Base-by-base conservation (phyloP, 495 filamentous ascomycete species). In the Hypoxylon intermedium region DNA sequence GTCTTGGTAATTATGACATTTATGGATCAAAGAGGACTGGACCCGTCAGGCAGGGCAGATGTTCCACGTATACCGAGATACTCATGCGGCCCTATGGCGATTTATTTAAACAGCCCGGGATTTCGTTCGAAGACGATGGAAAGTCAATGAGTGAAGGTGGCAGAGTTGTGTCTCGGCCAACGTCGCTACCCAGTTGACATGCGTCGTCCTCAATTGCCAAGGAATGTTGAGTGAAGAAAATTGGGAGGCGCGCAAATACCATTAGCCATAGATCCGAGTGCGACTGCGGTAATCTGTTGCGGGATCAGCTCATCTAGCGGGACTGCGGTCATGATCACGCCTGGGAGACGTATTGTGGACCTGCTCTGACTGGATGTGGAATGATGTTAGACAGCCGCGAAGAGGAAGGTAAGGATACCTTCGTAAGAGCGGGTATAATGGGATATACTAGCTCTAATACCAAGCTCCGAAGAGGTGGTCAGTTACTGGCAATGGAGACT, bases 1-100 rank as follows among this genome's bases (percentile, higher is more conserved):
- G 38, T 3, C 44, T 75, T 15, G 56, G 45, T 9, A 23, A n/a
- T n/a, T 73, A 16, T 43, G 42, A 5, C 73, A 69, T 50, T 49
- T 76, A 13, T 75, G 74, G 73, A 73, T 76, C 65, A 74, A 50
- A 30, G 63, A 23, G 43, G 72, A 74, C 56, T 73, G 70, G 70
- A 52, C 12, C 9, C 36, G 9, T 6, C 48, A 74, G 40, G 57
- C 67, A 9, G 36, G 26, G 2, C 42, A 51, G 1, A 74, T 74
- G 71, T 60, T 37, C 16, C 7, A 19, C 16, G 37, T 74, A 11
- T 74, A 74, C 44, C 13, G 24, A 30, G 57, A 67, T 34, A 42
- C 67, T 0, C 42, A 44, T 24, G 45, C 70, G 13, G 67, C 60
- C 31, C 7, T 41, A 60, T 20, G 57, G 46, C 12, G 9, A 23